Percentiles rank a stretch among this genome's conserved stretches.
These are phyloP conservation scores for Naematelia encephala DNA, from an alignment of 768 basidiomycete species.

Conservation along the genomic window DNA sequence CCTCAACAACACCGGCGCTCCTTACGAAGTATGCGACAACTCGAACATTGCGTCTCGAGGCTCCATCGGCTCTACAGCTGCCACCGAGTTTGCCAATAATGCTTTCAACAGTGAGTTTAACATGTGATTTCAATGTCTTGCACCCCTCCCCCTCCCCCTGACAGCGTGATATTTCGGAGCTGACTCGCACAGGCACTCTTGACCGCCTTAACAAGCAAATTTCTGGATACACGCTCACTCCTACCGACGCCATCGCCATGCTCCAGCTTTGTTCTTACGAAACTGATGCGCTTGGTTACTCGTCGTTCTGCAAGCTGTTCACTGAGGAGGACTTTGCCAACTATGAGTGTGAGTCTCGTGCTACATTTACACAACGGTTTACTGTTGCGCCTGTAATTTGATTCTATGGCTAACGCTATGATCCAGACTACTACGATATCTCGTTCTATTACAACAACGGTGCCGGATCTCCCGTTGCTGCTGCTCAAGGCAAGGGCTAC, in stretches of 20 bases:
- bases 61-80: constrained; percentile 33
- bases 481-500: constrained; percentile 48
- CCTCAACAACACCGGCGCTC: constrained; percentile 45
- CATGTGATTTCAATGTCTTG: too few relatives aligned
- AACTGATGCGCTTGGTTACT: constrained; percentile 46
- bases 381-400: too few relatives aligned
- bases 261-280: constrained; percentile 51
- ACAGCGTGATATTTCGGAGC: background rate
- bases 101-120: constrained; percentile 26
- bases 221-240: constrained; percentile 29
- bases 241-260: constrained; percentile 43
- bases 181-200: constrained; percentile 13
- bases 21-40: constrained; percentile 43
- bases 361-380: background rate
- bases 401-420: background rate
- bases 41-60: constrained; percentile 28
- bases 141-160: background rate
- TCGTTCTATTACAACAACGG: constrained; percentile 46
- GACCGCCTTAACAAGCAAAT: constrained; percentile 31
- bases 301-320: constrained; percentile 51
- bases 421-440: constrained; percentile 20
- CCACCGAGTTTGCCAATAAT: constrained; percentile 21
- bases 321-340: constrained; percentile 46
- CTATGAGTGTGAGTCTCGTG: constrained; percentile 34
- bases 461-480: constrained; percentile 43